Evolutionary conservation across 2,329 filamentous ascomycete species (phyloP), one percentile per base, ranked within the genome.

Genomic region (Penicillium brevicompactum): DNA sequence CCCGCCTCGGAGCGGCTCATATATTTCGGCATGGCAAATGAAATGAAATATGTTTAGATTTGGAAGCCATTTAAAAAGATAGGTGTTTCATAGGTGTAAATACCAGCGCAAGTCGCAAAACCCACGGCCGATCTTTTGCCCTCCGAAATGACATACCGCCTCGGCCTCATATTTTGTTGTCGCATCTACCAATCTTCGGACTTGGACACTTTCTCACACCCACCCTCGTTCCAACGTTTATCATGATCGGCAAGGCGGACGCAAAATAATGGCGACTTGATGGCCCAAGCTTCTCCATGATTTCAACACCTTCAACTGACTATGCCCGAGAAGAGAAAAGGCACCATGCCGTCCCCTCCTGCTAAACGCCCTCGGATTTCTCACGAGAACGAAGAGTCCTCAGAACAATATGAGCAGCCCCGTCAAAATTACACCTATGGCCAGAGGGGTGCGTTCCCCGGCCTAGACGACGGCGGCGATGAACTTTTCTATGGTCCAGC

Each of bases 401-500:
- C 59, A 11, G 43, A 62, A 5, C 46, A 64, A 13, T 58, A 70
- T 32, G 71, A 76, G 55, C 74, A 74, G 50, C 76, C 79, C 22
- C 75, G 74, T 41, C 71, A 86, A 55, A 82, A 91, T 69, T 82
- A 84, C 9, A 83, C 84, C 2, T 90, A 86, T 71, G 89, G 89
- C 40, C 88, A 91, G 73, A 84, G 86, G 71, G 85, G 85, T 65
- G 88, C 88, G 42, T 89, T 92, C 63, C 86, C 87, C 6, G 82
- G 82, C n/a, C 73, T 84, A 13, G 82, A 84, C 44, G 78, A 81
- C 40, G 63, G 49, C 27, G 63, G 61, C 46, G 82, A 84, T 38
- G 85, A 87, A 55, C 74, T 87, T 1, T 85, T 87, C 52, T 89
- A 88, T 62, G 87, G 88, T 46, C 85, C 87, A 46, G 84, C 87